Conservation (phyloP, 2,329 filamentous ascomycete genomes). For the Tolypocladium sp. region DNA sequence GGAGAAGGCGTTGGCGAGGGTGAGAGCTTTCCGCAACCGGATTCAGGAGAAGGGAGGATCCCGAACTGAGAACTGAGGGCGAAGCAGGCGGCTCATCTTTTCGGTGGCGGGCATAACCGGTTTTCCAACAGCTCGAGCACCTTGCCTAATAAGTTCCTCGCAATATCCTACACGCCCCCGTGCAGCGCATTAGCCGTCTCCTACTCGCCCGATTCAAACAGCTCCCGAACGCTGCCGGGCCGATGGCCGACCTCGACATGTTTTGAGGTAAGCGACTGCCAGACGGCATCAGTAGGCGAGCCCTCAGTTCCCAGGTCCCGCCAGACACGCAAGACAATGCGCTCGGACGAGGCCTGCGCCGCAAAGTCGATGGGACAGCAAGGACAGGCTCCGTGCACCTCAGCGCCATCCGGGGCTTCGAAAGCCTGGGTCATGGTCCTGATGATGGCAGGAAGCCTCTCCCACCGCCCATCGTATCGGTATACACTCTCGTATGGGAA, state of each 20-base stretch:
- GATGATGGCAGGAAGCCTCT: not conserved
- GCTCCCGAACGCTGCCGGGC: not conserved
- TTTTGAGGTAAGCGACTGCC: not conserved
- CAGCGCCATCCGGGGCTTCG: not conserved
- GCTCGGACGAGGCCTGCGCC: not conserved
- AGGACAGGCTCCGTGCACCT: not conserved
- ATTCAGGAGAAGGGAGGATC: too few species aligned
- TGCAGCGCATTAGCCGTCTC: not conserved
- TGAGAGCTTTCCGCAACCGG: too few species aligned
- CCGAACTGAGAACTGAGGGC: too few species aligned
- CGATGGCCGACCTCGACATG: not conserved
- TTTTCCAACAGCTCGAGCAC: too few species aligned
- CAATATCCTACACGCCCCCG: too few species aligned
- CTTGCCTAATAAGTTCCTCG: too few species aligned
- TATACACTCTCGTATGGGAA: too few species aligned
- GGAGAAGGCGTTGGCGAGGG: too few species aligned
- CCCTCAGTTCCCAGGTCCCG: conserved; percentile 7
- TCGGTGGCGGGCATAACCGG: too few species aligned
- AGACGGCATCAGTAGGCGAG: not conserved
- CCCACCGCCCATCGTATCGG: too few species aligned
- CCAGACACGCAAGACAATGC: conserved; percentile 3
- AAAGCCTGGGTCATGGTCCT: not conserved
- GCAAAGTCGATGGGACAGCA: conserved; percentile 5
- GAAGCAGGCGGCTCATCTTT: too few species aligned
- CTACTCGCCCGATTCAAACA: not conserved